Evolutionary conservation across 306 rosid genomes (phyloP), one percentile per base, ranked within the genome.

Genomic region (Quercus ilex): DNA sequence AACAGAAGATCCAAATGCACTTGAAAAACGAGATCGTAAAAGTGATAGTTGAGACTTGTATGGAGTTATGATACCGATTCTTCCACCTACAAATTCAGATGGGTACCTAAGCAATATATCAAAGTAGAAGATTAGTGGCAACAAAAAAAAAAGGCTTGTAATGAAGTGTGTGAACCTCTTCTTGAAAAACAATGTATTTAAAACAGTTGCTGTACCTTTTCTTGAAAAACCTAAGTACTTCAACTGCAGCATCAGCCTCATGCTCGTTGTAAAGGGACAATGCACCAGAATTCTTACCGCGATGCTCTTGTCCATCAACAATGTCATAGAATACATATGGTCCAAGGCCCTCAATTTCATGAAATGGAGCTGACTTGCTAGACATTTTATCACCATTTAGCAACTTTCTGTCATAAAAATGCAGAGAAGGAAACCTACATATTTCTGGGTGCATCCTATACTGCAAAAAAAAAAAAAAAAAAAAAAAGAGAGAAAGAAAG

Each of bases 371-470:
- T 78, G 91, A 82, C 82, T 94, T 92, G 85, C 82, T 74, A 60
- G 91, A 89, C 86, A 92, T 90, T 77, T 82, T 78, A 73, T 84
- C 85, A 23, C 99, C 99, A 83, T 90, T 94, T 69, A 92, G 88
- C 85, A 94, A 86, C 73, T 92, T 91, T 81, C 88, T 83, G 75
- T 94, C 97, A 84, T 94, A 94, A 78, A 94, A 94, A 81, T 94
- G 99, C 87, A 84, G 46, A 60, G 99, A 92, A 73, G 99, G 99
- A 83, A 94, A 94, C 82, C 52, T 86, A 87, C 97, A 91, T 82
- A 94, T 94, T 83, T 92, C 97, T 31, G 99, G 97, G 81, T 94
- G 97, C 99, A 94, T 94, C 80, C 99, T 91, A 91, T 94, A 94
- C 99, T 94, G 99, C 84, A 78, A 84, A 74, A 71, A 76, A 46